Conservation (phyloP, 2,329 filamentous ascomycete species). For the Ophiostoma sp. region DNA sequence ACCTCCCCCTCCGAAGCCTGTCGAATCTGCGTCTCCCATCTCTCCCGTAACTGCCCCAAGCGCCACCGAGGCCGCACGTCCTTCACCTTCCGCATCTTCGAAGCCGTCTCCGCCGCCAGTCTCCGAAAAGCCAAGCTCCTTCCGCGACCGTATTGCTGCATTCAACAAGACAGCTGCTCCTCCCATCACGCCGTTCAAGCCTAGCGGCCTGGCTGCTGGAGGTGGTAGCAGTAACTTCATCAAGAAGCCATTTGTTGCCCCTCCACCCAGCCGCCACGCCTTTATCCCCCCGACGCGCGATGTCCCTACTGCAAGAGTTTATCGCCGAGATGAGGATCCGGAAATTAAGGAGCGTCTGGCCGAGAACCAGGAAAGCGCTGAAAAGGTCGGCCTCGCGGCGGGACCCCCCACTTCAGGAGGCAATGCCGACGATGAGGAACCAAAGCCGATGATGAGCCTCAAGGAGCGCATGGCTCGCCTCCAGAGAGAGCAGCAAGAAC, state of each 20-base stretch:
- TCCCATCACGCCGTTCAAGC: slow-evolving; percentile 86
- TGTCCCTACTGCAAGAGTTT: slow-evolving; percentile 65
- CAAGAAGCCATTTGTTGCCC: slow-evolving; percentile 94
- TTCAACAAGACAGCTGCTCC: slow-evolving; percentile 88
- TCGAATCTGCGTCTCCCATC: slow-evolving; percentile 31
- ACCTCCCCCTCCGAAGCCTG: slow-evolving; percentile 25
- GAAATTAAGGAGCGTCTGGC: slow-evolving; percentile 60
- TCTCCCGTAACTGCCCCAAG: slow-evolving; percentile 32
- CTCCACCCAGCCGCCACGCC: slow-evolving; percentile 86
- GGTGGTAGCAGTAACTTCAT: slow-evolving; percentile 61
- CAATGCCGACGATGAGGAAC: slow-evolving; percentile 60
- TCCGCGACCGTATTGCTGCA: slow-evolving; percentile 91
- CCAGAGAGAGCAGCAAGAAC: slow-evolving; percentile 89
- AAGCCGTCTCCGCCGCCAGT: slow-evolving; percentile 54
- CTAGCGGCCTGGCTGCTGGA: slow-evolving; percentile 55
- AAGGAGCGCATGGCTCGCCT: slow-evolving; percentile 93
- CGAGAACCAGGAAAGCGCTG: slow-evolving; percentile 61
- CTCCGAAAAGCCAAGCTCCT: slow-evolving; percentile 72
- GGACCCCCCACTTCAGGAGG: background rate
- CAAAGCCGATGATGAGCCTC: slow-evolving; percentile 83
- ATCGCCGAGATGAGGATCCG: slow-evolving; percentile 83
- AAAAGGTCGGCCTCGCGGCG: slow-evolving; percentile 52
- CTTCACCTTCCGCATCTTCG: slow-evolving; percentile 34
- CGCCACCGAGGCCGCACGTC: slow-evolving; percentile 37
- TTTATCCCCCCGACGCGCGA: slow-evolving; percentile 76